A percentile compares a stretch with the other conserved stretches of the same genome.
Conservation (phyloP, 768 basidiomycete species). For the Tremella fuciformis region DNA sequence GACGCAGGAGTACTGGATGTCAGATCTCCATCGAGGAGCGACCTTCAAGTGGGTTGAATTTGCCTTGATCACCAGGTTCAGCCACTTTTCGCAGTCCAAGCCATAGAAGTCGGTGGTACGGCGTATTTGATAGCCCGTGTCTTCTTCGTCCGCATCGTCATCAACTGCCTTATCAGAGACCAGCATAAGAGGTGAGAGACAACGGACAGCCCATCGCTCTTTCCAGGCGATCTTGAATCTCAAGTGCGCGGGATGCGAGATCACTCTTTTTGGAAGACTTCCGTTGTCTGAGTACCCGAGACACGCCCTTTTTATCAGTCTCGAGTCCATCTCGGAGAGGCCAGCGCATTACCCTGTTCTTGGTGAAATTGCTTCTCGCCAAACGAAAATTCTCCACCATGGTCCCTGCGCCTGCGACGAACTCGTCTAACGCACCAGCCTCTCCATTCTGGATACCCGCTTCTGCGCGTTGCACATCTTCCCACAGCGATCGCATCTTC, state of each 20-base stretch:
- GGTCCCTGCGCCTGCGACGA: slow-evolving; percentile 79
- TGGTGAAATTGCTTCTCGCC: slow-evolving; percentile 76
- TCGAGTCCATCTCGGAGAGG: background rate
- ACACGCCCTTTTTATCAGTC: slow-evolving; percentile 26
- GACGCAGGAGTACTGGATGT: slow-evolving; percentile 46
- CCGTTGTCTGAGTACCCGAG: slow-evolving; percentile 22
- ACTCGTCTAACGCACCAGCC: slow-evolving; percentile 63
- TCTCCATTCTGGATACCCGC: slow-evolving; percentile 54
- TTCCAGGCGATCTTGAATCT: slow-evolving; percentile 51
- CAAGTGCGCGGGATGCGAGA: slow-evolving; percentile 46
- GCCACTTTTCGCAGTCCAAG: slow-evolving; percentile 78
- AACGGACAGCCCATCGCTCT: slow-evolving; percentile 44
- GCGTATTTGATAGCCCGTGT: slow-evolving; percentile 50
- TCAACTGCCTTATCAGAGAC: background rate
- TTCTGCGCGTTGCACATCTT: slow-evolving; percentile 59
- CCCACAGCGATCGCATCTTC: slow-evolving; percentile 57
- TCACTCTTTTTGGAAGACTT: slow-evolving; percentile 23
- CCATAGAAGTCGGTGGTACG: slow-evolving; percentile 72
- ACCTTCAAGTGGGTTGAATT: slow-evolving; percentile 21
- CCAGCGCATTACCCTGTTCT: slow-evolving; percentile 61
- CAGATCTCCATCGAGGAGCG: background rate
- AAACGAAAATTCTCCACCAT: slow-evolving; percentile 85
- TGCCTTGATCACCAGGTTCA: slow-evolving; percentile 80
- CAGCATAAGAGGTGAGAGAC: background rate
- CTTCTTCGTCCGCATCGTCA: slow-evolving; percentile 24